These are phyloP conservation scores for Hypoxylon sp. DNA, from an alignment of 2,329 filamentous ascomycete genomes.

Conservation along the genomic window DNA sequence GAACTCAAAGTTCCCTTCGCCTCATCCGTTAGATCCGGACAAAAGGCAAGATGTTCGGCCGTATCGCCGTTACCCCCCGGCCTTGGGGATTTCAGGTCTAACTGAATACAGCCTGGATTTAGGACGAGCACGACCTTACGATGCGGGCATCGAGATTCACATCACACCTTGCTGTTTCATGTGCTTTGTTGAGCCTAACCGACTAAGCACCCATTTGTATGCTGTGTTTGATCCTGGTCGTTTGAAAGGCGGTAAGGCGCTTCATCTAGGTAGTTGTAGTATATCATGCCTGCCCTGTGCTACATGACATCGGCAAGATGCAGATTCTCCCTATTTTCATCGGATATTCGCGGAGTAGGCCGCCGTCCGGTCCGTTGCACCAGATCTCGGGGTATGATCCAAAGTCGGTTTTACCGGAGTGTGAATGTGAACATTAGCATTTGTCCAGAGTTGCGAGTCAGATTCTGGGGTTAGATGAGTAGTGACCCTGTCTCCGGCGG, in stretches of 20 bases:
- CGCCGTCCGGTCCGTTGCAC: not conserved
- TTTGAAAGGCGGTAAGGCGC: not conserved
- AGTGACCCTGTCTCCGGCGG: slow-evolving; percentile 7
- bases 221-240: not conserved
- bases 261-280: not conserved
- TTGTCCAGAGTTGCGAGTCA: not conserved
- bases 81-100: not conserved
- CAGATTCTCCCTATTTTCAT: slow-evolving; percentile 3
- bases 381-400: slow-evolving; percentile 10
- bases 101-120: not conserved
- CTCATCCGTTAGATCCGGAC: not conserved
- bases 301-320: slow-evolving; percentile 3
- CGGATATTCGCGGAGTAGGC: slow-evolving; percentile 11
- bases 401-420: slow-evolving; percentile 5
- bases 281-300: not conserved
- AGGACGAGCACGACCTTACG: not conserved
- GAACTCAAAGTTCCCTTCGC: not conserved
- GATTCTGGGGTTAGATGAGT: not conserved
- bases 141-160: not conserved
- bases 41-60: not conserved
- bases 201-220: not conserved
- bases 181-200: not conserved
- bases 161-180: not conserved
- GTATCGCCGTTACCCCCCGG: not conserved
- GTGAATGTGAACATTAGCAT: not conserved